phyloP scores from a whole-genome alignment of 2,329 filamentous ascomycete genomes.

The Nemania sp. region DNA sequence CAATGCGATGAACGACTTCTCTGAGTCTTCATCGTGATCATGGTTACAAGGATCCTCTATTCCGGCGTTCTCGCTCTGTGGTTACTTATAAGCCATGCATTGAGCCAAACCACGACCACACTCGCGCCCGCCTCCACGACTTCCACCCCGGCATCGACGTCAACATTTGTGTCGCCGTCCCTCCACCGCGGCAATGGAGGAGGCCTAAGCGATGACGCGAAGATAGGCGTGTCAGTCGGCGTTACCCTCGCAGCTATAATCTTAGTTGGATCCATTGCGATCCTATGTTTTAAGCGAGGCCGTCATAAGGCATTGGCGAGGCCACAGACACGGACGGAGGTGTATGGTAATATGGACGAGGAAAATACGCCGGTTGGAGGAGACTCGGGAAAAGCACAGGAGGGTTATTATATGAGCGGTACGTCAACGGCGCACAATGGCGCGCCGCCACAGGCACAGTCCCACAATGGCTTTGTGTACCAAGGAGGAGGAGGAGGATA shows the following conservation, averaged over 20 bases:
- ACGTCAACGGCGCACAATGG: not conserved
- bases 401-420: slow-evolving; percentile 25
- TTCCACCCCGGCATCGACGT: slow-evolving; percentile 12
- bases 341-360: slow-evolving; percentile 17
- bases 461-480: slow-evolving; percentile 11
- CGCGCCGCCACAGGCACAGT: slow-evolving; percentile 4
- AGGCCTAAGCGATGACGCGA: slow-evolving; percentile 23
- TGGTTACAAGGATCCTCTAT: slow-evolving; percentile 24
- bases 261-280: slow-evolving; percentile 26
- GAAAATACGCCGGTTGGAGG: not conserved
- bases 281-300: slow-evolving; percentile 29
- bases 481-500: slow-evolving; percentile 19
- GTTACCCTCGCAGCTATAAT: slow-evolving; percentile 35
- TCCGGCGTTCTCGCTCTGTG: slow-evolving; percentile 29
- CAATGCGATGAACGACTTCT: slow-evolving; percentile 33
- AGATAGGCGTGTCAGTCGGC: slow-evolving; percentile 32
- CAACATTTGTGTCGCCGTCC: slow-evolving; percentile 28
- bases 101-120: slow-evolving; percentile 15
- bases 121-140: not conserved
- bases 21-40: slow-evolving; percentile 31
- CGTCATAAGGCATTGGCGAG: slow-evolving; percentile 22
- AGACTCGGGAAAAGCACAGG: slow-evolving; percentile 16
- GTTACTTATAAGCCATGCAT: slow-evolving; percentile 23
- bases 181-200: not conserved
- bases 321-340: slow-evolving; percentile 19